Evolutionary conservation across 306 rosid genomes (phyloP).

Genomic region (Prunus dulcis): DNA sequence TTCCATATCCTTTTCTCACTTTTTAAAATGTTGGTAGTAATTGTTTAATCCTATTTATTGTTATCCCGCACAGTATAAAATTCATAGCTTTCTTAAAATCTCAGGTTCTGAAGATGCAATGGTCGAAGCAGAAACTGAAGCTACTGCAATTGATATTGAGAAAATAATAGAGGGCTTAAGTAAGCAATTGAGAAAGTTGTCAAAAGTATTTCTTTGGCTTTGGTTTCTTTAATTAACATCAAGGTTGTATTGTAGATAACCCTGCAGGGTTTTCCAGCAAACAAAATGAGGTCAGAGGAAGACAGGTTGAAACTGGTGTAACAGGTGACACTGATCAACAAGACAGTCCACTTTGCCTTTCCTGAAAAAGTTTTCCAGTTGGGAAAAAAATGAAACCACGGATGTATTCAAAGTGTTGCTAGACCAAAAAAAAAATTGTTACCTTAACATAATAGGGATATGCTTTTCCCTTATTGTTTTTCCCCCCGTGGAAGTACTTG

Average conservation of each 20-base stretch:
- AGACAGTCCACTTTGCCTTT: constrained; percentile 9
- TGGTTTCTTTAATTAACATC: background rate
- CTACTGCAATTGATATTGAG: background rate
- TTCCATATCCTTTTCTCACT: background rate
- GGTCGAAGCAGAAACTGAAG: background rate
- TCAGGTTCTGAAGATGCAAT: background rate
- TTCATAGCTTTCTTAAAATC: background rate
- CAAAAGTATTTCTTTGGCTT: background rate
- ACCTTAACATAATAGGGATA: no score
- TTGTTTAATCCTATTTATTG: background rate
- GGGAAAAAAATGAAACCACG: constrained; percentile 5
- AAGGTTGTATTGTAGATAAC: background rate
- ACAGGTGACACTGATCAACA: background rate
- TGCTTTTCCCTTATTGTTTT: no score
- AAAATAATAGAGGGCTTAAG: background rate
- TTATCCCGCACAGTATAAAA: background rate
- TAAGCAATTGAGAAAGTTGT: background rate
- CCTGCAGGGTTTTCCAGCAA: background rate
- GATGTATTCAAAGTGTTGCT: background rate
- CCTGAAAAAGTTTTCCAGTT: background rate
- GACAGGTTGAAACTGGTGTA: background rate
- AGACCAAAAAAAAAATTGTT: background rate
- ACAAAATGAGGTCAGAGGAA: background rate
- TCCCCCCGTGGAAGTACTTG: no score
- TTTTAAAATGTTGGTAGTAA: background rate